A percentile compares a stretch with the other conserved stretches of the same genome.
Conservation (phyloP, 768 basidiomycete species). For the Podaxis pistillaris region DNA sequence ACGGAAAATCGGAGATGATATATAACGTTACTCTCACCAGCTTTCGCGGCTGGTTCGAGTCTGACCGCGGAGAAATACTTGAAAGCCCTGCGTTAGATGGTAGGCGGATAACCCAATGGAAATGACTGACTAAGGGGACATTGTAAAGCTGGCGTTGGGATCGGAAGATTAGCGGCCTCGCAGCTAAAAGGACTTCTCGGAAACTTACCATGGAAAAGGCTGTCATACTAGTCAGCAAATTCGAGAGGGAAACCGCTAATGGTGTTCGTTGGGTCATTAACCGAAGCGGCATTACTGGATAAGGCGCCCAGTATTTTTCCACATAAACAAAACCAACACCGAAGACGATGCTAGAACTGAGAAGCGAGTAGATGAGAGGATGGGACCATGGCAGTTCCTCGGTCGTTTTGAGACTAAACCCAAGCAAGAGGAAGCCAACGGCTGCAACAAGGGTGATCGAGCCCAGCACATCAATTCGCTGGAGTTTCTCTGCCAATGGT, state of each 20-base stretch:
- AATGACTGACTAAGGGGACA: slow-evolving; percentile 63
- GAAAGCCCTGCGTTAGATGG: background rate
- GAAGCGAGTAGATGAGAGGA: slow-evolving; percentile 66
- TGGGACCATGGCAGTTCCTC: slow-evolving; percentile 78
- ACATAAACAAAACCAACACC: slow-evolving; percentile 66
- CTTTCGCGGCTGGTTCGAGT: slow-evolving; percentile 60
- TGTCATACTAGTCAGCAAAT: slow-evolving; percentile 73
- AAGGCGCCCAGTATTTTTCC: slow-evolving; percentile 74
- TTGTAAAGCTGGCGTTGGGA: slow-evolving; percentile 67
- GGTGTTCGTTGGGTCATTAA: slow-evolving; percentile 78
- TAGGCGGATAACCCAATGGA: slow-evolving; percentile 1
- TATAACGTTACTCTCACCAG: slow-evolving; percentile 50
- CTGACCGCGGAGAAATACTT: slow-evolving; percentile 86
- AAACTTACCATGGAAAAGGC: slow-evolving; percentile 74
- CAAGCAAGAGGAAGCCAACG: slow-evolving; percentile 71
- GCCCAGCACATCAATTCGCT: slow-evolving; percentile 83
- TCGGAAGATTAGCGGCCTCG: slow-evolving; percentile 9
- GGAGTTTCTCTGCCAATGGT: slow-evolving; percentile 58
- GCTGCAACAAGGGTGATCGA: slow-evolving; percentile 74
- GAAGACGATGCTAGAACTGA: slow-evolving; percentile 55
- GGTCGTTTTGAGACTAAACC: slow-evolving; percentile 73
- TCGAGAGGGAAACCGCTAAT: slow-evolving; percentile 75
- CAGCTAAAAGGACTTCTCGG: background rate
- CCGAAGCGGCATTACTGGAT: slow-evolving; percentile 89
- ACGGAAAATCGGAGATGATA: slow-evolving; percentile 12